Evolutionary conservation across 257 asterid genomes (phyloP), one percentile per base, ranked within the genome.

Genomic region (Henckelia pumila): DNA sequence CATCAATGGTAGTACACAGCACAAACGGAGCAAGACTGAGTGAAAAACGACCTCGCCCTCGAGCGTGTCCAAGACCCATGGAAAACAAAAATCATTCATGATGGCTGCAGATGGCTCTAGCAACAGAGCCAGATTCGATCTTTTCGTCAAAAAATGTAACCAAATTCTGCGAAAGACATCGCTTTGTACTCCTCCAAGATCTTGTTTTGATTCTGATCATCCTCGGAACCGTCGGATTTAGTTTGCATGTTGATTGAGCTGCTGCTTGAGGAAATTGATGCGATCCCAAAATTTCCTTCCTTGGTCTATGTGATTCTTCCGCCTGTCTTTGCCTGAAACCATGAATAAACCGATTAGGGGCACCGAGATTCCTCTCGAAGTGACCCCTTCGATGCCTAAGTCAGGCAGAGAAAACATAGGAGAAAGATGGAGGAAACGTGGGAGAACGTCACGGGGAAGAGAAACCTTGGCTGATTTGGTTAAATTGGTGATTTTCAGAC

Each of bases 1-100:
- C 19, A 89, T 83, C 67, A 85, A 59, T 83, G 86, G 66, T 81
- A 78, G 47, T 74, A 81, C 0, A 86, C 21, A 0, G 81, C 73
- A 2, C 70, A 67, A 1, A 86, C 83, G 7, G 73, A 75, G 30
- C 83, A 68, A 0, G 83, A 24, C 67, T 86, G 88, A 3, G 88
- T 82, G 66, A 77, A 80, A 64, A 83, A 78, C 0, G 80, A 0
- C 85, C 83, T 20, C 73, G 59, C 11, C 40, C 16, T 10, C 66
- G 73, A 2, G 83, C 80, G 3, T 11, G 7, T 75, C 85, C 59
- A 69, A 53, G 32, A 67, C 61, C 76, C 80, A 83, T 1, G 83
- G 77, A 71, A 76, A 29, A 1, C 11, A 3, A 0, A 83, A 75
- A 49, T 75, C 85, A 28, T 83, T 80, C 1, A 82, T 20, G n/a